Evolutionary conservation across 371 early-diverging fungal species (phyloP), one percentile per base, ranked within the genome.

Genomic region (Mucor mucedo): DNA sequence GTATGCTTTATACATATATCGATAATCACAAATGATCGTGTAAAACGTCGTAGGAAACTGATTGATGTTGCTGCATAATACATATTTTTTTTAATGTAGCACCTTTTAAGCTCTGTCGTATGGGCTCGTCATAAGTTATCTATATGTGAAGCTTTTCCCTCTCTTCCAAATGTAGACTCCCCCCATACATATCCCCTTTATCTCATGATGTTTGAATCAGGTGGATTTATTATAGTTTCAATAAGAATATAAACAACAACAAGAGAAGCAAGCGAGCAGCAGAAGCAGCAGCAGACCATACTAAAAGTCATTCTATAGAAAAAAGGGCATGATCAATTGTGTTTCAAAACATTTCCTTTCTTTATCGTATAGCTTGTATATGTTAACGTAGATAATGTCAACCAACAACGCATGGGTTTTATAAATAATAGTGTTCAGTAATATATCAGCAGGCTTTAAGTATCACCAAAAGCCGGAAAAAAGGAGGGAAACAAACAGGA

Each of bases 241-340:
- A 50, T 27, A 57, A 30, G n/a, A 13, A 29, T 49, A 47, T 35
- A 58, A 35, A 58, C 47, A 49, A 47, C 49, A 58, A 38, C 27
- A 58, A 38, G 29, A 53, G 53, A 33, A 35, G 38, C 53, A 50
- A 48, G 58, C 35, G 3, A 49, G 28, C 16, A 58, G 58, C 58
- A 58, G 14, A 33, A 48, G 58, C 57, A 58, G 64, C 64, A 63
- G 64, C 64, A 63, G 64, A 58, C 58, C 64, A 63, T 58, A 57
- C 64, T 63, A 58, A 63, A 63, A 63, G 64, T 56, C 44, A 50
- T 52, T 63, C 29, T 44, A 42, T 45, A 21, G 35, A 52, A 50
- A 50, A 21, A 16, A 30, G 10, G 14, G 32, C 50, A 50, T 50
- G 50, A 50, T 50, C 50, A 50, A 30, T 27, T 28, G 50, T 50